Base-by-base conservation (phyloP, 129 eudicot species). In the Escallonia herrerae region DNA sequence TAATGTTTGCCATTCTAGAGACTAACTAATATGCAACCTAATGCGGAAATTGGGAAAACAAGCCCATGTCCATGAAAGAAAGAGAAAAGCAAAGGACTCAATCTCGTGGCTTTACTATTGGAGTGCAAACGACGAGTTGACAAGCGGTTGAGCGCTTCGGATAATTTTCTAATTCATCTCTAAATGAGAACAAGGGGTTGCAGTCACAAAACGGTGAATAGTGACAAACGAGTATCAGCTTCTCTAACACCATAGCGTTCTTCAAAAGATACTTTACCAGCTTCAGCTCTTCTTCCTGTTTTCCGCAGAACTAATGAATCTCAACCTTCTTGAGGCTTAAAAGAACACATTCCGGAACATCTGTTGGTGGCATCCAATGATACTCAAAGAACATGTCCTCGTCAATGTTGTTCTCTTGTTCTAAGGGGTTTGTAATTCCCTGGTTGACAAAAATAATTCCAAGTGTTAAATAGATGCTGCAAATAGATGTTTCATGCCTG, bases 151-250 rank as follows among this genome's bases (percentile, higher is more conserved):
- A 43, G 40, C 38, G 40, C 53, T 5, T 62, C 5, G 66, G 66
- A 45, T 43, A 44, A 5, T 12, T 53, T 43, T n/a, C 40, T 44
- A 62, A 62, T 62, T n/a, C 15, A 38, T 22, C 33, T 22, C 33
- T 22, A 22, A 22, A 22, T 22, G 33, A 22, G 33, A 22, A 22
- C 33, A 22, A 22, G 33, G 33, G 33, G 33, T 22, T 22, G 33
- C 33, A 22, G 33, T 22, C 33, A 22, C 33, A 22, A 22, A 22
- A 22, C 33, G 1, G 33, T 22, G 33, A 22, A 22, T 22, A 43
- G n/a, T n/a, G 38, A 44, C 66, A 62, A 62, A 43, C 66, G 14
- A 62, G 7, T 62, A 53, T 62, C 53, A 62, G 43, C 39, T 44
- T 62, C 53, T 62, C 44, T 33, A 62, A 15, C 5, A 62, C 66